Conservation (phyloP, 2,329 filamentous ascomycete species). For the Incumbomyces lentus region DNA sequence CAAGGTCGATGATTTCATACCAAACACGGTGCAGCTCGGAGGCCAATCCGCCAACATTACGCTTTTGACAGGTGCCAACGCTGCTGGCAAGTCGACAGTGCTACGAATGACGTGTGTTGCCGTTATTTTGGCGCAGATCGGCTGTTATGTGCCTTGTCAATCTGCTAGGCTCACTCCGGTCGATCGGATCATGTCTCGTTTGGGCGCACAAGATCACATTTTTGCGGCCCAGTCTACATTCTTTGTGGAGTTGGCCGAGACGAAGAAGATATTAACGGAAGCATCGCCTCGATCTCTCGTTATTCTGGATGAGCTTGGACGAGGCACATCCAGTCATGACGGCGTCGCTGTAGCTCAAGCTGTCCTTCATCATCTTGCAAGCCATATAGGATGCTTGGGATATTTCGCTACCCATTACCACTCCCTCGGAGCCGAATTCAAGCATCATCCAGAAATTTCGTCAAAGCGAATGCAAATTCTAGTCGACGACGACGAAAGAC, state of each 20-base stretch:
- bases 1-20: constrained; percentile 86
- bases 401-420: constrained; percentile 99
- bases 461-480: constrained; percentile 88
- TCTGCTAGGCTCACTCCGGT: constrained; percentile 79
- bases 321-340: constrained; percentile 90
- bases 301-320: constrained; percentile 90
- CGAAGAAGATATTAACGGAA: constrained; percentile 93
- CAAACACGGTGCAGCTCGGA: constrained; percentile 82
- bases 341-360: constrained; percentile 94
- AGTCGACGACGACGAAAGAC: constrained; percentile 71
- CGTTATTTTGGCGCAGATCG: constrained; percentile 94
- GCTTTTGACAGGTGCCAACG: constrained; percentile 88
- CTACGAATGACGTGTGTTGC: constrained; percentile 94
- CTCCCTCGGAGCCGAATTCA: constrained; percentile 82
- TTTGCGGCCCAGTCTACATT: constrained; percentile 97
- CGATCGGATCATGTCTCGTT: constrained; percentile 95
- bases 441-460: constrained; percentile 74
- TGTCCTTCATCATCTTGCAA: constrained; percentile 90
- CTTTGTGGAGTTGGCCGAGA: constrained; percentile 94
- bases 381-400: constrained; percentile 83
- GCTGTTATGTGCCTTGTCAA: constrained; percentile 77
- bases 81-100: constrained; percentile 92
- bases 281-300: constrained; percentile 89
- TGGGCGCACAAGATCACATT: constrained; percentile 97
- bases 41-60: constrained; percentile 74